phyloP scores from a whole-genome alignment of 345 rosid genomes.

The Eucalyptus urophylla region DNA sequence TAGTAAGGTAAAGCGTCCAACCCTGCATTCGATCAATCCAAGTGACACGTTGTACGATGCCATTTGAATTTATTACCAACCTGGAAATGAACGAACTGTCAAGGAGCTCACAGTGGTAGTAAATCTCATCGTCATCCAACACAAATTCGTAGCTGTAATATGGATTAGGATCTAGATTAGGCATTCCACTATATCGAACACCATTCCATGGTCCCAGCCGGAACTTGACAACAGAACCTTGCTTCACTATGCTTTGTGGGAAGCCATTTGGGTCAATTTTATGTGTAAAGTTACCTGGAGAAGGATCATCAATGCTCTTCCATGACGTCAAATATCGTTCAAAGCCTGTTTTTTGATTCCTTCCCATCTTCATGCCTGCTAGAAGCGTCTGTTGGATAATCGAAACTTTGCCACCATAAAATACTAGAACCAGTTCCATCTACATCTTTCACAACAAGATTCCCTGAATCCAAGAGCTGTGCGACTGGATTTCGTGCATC shows the following conservation, averaged over 20 bases:
- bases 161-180: conserved; percentile 4
- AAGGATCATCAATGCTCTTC: conserved; percentile 34
- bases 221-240: not conserved
- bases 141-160: conserved; percentile 1
- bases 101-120: conserved; percentile 6
- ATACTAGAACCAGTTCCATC: not conserved
- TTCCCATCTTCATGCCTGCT: conserved; percentile 38
- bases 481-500: not conserved
- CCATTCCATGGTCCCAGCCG: conserved; percentile 48
- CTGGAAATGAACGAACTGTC: conserved; percentile 8
- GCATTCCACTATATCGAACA: conserved; percentile 16
- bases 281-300: conserved; percentile 6
- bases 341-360: conserved; percentile 6
- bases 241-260: conserved; percentile 16
- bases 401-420: conserved; percentile 48
- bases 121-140: conserved; percentile 13
- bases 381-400: conserved; percentile 28
- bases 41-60: conserved; percentile 10
- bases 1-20: conserved; percentile 14
- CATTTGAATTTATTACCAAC: conserved; percentile 6
- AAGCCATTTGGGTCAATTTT: conserved; percentile 11
- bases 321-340: conserved; percentile 23
- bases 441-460: conserved; percentile 19
- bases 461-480: conserved; percentile 12
- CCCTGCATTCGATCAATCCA: conserved; percentile 14